Base-by-base conservation (phyloP, 164 flowering plant species). In the Sedum album region DNA sequence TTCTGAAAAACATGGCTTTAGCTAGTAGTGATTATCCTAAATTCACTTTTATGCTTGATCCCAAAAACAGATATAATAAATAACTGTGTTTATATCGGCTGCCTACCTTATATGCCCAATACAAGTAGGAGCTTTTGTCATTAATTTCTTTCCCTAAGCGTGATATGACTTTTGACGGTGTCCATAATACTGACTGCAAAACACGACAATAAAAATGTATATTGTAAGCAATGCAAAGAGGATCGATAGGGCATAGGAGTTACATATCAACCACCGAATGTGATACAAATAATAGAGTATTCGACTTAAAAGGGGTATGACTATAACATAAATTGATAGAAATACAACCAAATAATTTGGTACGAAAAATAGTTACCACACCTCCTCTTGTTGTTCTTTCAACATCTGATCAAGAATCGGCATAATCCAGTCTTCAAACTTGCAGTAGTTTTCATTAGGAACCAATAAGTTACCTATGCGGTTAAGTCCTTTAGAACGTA, bases 381-480 rank as follows among this genome's bases (percentile, higher is more conserved):
- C 2, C 93, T 90, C 77, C 53, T 73, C 71, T 55, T 28, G 71
- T 61, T 94, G 99, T 68, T 91, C 99, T 66, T 85, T 84, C 82
- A 94, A 68, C 99, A 94, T 90, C 70, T 82, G 76, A 73, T 92
- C 96, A 68, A 94, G 86, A 72, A 94, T 88, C 30, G 97, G 97
- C 66, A 87, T 81, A 49, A 94, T 86, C 99, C 99, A 94, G 67
- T 92, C 96, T 83, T 94, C 97, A 79, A 94, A 94, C 73, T 90
- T 88, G 81, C 99, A 92, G 76, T 94, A 94, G 81, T 94, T 94
- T 66, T 88, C 94, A 78, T 94, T 94, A 10, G 99, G 97, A 69
- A 94, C 96, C 85, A 94, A 76, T 76, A 94, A 73, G 73, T 94
- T 94, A 61, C 97, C 99, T 74, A 94, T 94, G 66, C 97, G 88